These are phyloP conservation scores for Avicennia marina DNA, from an alignment of 257 asterid species.

Conservation along the genomic window DNA sequence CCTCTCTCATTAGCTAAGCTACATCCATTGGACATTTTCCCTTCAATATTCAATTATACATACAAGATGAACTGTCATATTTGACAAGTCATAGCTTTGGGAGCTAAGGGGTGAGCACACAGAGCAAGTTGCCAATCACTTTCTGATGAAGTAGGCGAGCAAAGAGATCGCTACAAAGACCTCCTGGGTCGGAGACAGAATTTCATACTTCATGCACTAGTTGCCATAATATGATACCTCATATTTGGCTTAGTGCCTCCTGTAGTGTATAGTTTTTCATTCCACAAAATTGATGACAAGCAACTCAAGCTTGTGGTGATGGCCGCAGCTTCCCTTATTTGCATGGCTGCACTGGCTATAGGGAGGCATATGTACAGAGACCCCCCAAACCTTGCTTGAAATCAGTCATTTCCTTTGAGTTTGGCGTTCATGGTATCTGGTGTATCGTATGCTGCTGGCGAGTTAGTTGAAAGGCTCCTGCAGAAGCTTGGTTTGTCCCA, in stretches of 20 bases:
- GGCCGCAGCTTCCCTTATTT: conserved; percentile 41
- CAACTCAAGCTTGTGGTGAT: conserved; percentile 44
- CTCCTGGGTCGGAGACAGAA: conserved; percentile 40
- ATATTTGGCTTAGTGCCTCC: conserved; percentile 47
- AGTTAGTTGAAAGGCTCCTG: not conserved
- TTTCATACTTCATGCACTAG: conserved; percentile 37
- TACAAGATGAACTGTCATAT: no score
- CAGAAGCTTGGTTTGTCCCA: not conserved
- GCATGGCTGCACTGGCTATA: conserved; percentile 27
- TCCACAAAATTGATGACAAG: conserved; percentile 34
- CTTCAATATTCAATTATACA: no score
- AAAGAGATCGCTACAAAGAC: conserved; percentile 34
- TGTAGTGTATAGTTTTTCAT: conserved; percentile 39
- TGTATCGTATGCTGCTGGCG: not conserved
- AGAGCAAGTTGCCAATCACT: not conserved
- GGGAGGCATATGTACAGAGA: conserved; percentile 34
- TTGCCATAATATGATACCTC: conserved; percentile 36
- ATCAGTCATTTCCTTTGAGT: not conserved
- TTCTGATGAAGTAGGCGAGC: not conserved
- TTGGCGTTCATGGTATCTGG: not conserved
- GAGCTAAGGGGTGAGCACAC: conserved; percentile 34
- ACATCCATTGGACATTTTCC: no score
- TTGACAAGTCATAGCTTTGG: no score
- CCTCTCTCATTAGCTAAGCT: not conserved
- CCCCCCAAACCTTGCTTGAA: conserved; percentile 1